phyloP scores from a whole-genome alignment of 2,329 filamentous ascomycete genomes.

The Sporothrix protearum region DNA sequence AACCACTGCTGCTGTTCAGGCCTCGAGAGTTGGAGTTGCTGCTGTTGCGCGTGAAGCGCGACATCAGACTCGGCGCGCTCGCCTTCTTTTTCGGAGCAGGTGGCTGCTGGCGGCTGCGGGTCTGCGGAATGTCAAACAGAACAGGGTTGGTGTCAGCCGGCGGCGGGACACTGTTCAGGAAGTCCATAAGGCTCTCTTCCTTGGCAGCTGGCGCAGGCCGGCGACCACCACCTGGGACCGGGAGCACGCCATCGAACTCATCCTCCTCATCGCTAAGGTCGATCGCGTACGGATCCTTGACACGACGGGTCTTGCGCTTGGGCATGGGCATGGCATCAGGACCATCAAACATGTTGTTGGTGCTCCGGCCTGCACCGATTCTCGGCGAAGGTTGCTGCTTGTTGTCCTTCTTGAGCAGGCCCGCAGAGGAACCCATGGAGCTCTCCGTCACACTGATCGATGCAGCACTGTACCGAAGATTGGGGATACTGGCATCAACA shows the following conservation, averaged over 20 bases:
- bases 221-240: conserved; percentile 34
- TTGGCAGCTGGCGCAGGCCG: conserved; percentile 43
- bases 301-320: conserved; percentile 69
- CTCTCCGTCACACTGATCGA: conserved; percentile 61
- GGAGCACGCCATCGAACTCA: conserved; percentile 36
- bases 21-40: conserved; percentile 32
- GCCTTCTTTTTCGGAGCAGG: conserved; percentile 59
- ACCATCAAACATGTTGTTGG: conserved; percentile 44
- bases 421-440: conserved; percentile 71
- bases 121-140: conserved; percentile 37
- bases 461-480: conserved; percentile 54
- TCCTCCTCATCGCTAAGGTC: conserved; percentile 69
- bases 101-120: conserved; percentile 33
- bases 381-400: conserved; percentile 30
- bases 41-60: conserved; percentile 47
- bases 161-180: conserved; percentile 66
- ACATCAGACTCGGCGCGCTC: conserved; percentile 59
- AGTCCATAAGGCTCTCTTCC: conserved; percentile 70
- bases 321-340: conserved; percentile 54
- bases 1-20: conserved; percentile 11
- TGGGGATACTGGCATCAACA: conserved; percentile 55
- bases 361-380: not conserved
- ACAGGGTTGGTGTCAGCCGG: conserved; percentile 49
- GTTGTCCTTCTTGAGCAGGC: conserved; percentile 49
- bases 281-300: conserved; percentile 90